Conservation (phyloP, 148 eudicot genomes). For the Chenopodium formosanum region DNA sequence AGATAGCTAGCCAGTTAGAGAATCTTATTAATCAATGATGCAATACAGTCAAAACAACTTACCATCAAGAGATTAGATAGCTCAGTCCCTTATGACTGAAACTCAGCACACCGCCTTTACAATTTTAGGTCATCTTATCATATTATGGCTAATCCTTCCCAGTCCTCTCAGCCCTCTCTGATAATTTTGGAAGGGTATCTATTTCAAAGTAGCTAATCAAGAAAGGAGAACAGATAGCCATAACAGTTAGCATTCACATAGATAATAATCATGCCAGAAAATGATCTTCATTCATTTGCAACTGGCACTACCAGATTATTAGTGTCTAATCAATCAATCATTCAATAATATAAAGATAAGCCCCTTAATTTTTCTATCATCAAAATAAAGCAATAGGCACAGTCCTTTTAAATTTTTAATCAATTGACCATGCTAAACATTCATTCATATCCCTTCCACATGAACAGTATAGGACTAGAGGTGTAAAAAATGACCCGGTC, state of each 20-base stretch:
- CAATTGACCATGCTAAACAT: not conserved
- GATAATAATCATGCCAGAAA: not conserved
- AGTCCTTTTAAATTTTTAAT: not conserved
- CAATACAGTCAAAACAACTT: not conserved
- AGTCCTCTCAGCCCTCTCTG: not conserved
- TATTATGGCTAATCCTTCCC: not conserved
- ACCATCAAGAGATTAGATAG: not conserved
- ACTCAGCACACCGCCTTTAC: not conserved
- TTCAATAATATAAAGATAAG: not conserved
- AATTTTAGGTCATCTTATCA: not conserved
- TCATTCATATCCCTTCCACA: not conserved
- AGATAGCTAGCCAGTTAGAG: constrained; percentile 18
- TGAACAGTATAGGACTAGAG: not conserved
- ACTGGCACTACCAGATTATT: not conserved
- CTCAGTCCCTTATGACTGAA: not conserved
- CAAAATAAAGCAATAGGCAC: not conserved
- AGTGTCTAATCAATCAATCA: not conserved
- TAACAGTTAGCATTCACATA: not conserved
- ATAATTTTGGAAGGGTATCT: not conserved
- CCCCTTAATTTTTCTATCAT: not conserved
- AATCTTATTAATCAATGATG: not conserved
- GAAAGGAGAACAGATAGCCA: not conserved
- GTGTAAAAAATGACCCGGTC: too few species aligned
- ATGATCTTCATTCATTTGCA: not conserved
- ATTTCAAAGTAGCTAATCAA: not conserved